A percentile compares a stretch with the other conserved stretches of the same genome.
Conservation (phyloP, 106 monocot species). For the Posidonia australis region DNA sequence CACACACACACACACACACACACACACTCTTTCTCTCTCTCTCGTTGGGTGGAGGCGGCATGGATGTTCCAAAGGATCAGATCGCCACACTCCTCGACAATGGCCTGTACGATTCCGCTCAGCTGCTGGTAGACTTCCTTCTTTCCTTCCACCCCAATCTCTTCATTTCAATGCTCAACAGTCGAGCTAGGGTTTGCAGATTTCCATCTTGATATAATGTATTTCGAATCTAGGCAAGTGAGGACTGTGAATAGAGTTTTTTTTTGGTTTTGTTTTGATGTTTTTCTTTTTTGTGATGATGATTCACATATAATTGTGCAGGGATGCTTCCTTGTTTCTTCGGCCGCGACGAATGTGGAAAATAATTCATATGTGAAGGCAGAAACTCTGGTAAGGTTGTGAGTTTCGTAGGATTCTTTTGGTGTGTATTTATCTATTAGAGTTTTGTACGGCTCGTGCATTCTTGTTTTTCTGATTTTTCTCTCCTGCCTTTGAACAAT, state of each 20-base stretch:
- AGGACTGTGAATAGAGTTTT: not conserved
- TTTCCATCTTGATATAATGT: not conserved
- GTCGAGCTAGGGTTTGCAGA: not conserved
- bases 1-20: too few relatives aligned
- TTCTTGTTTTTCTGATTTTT: not conserved
- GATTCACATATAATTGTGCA: constrained; percentile 8
- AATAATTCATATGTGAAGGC: constrained; percentile 50
- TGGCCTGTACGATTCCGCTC: constrained; percentile 72
- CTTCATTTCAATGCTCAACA: not conserved
- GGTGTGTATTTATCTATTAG: not conserved
- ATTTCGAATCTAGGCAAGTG: too few relatives aligned
- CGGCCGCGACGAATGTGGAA: constrained; percentile 42
- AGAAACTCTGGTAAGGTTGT: constrained; percentile 57
- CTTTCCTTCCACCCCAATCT: not conserved
- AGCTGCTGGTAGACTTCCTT: constrained; percentile 54
- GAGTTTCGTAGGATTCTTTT: not conserved
- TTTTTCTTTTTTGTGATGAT: not conserved
- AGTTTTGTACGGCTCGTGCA: not conserved
- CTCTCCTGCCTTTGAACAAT: too few relatives aligned
- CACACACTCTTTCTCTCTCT: constrained; percentile 13
- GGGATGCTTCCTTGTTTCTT: constrained; percentile 88
- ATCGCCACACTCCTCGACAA: constrained; percentile 72
- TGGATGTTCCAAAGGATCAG: constrained; percentile 83
- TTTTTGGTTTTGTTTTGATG: not conserved
- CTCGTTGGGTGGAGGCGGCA: constrained; percentile 11